Evolutionary conservation across 1,139 yeast species (phyloP).

Genomic region (Geotrichum cucujoidarum): DNA sequence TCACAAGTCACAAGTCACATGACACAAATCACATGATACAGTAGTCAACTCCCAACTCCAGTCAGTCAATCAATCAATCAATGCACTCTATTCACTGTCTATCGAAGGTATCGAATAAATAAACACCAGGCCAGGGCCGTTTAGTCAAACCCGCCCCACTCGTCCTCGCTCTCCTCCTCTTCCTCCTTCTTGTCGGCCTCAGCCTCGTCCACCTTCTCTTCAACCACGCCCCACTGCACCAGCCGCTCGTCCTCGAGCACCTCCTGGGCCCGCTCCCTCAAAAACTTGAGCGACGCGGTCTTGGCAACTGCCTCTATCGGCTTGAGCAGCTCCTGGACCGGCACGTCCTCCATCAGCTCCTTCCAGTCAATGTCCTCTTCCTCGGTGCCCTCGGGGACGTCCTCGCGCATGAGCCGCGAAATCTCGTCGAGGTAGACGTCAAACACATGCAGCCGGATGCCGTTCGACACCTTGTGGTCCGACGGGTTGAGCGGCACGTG

Average conservation of each 20-base stretch:
- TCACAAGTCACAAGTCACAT: too few relatives aligned
- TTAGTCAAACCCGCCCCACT: slow-evolving; percentile 50
- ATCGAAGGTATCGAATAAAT: too few relatives aligned
- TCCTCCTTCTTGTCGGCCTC: slow-evolving; percentile 34
- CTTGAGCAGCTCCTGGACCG: slow-evolving; percentile 49
- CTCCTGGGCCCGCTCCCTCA: slow-evolving; percentile 65
- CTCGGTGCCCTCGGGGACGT: background rate
- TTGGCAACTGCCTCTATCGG: slow-evolving; percentile 55
- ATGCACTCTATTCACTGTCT: too few relatives aligned
- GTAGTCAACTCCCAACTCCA: too few relatives aligned
- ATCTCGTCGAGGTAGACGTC: slow-evolving; percentile 85
- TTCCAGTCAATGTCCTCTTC: slow-evolving; percentile 26
- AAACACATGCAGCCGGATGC: slow-evolving; percentile 77
- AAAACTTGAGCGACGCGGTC: slow-evolving; percentile 53
- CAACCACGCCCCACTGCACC: slow-evolving; percentile 58
- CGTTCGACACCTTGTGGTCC: slow-evolving; percentile 55
- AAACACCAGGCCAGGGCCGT: too few relatives aligned
- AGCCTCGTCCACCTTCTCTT: slow-evolving; percentile 32
- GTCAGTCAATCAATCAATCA: too few relatives aligned
- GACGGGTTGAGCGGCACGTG: slow-evolving; percentile 35
- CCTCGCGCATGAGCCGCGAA: slow-evolving; percentile 56
- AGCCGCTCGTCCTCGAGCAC: slow-evolving; percentile 62
- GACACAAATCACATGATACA: too few relatives aligned
- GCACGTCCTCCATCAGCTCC: slow-evolving; percentile 44
- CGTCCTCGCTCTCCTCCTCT: slow-evolving; percentile 40